Conservation (phyloP, 2,329 filamentous ascomycete species). For the Alternaria angustiovoidea region DNA sequence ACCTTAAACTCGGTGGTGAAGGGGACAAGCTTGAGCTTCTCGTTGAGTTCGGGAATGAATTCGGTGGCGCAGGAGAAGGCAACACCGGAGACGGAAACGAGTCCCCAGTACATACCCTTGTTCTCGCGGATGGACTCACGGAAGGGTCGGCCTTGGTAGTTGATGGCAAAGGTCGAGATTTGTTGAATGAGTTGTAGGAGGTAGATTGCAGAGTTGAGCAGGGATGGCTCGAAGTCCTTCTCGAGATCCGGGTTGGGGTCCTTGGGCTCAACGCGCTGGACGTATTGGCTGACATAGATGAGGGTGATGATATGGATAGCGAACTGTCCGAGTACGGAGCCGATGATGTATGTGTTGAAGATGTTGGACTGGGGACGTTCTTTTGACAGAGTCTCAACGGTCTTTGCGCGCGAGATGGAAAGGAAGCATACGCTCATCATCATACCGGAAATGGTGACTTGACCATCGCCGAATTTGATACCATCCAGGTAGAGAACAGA, state of each 20-base stretch:
- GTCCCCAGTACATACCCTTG: slow-evolving; percentile 97
- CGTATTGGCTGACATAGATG: slow-evolving; percentile 91
- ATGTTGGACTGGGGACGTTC: slow-evolving; percentile 98
- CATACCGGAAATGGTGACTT: slow-evolving; percentile 99
- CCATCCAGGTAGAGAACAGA: slow-evolving; percentile 96
- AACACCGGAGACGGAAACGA: slow-evolving; percentile 86
- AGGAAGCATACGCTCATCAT: slow-evolving; percentile 99
- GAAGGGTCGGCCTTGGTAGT: slow-evolving; percentile 98
- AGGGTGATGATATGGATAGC: slow-evolving; percentile 93
- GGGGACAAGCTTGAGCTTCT: slow-evolving; percentile 89
- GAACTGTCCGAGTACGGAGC: slow-evolving; percentile 95
- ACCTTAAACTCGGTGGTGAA: slow-evolving; percentile 89
- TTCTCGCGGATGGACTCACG: slow-evolving; percentile 95
- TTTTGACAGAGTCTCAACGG: slow-evolving; percentile 93
- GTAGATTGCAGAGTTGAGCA: slow-evolving; percentile 96
- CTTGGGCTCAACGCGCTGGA: slow-evolving; percentile 80
- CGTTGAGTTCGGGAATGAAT: slow-evolving; percentile 93
- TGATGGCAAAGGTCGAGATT: slow-evolving; percentile 98
- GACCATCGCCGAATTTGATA: slow-evolving; percentile 98
- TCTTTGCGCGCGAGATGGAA: slow-evolving; percentile 96
- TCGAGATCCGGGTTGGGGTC: slow-evolving; percentile 81
- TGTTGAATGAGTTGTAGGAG: slow-evolving; percentile 98
- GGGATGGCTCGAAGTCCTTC: slow-evolving; percentile 89
- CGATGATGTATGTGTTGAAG: slow-evolving; percentile 99
- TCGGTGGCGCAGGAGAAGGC: slow-evolving; percentile 96